Base-by-base conservation (phyloP, 768 basidiomycete genomes). In the Trametes cinnabarina region DNA sequence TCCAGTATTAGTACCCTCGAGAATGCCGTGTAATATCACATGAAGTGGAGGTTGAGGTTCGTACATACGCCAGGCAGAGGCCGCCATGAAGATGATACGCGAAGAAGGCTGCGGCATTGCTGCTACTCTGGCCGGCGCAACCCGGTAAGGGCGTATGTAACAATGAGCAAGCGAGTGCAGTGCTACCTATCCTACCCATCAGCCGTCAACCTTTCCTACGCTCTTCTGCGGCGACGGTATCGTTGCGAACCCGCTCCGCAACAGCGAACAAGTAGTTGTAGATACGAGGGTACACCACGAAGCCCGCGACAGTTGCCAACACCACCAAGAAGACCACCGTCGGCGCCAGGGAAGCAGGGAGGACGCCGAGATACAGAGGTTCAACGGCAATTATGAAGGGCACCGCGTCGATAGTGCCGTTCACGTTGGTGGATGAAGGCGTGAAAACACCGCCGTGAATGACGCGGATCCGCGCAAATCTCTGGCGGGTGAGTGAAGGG, bases 381-480 rank as follows among this genome's bases (percentile, higher is more conserved):
- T 90, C 88, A 42, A 89, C 66, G 19, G 75, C 69, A 15, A 88
- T 62, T 54, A 77, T 68, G 61, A 88, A 76, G 3, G 85, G 76
- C 5, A 88, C 77, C 0, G 67, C 73, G 14, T 65, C 49, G 11
- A 42, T 15, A 1, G 37, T 26, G 9, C 49, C 37, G 11, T 47
- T 15, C 17, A 5, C 12, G n/a, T 34, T 44, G 1, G 15, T n/a
- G 6, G 48, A 25, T 51, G 57, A 15, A 22, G 82, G 83, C 2
- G 76, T 76, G 57, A 74, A 75, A 26, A 88, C 74, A 30, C 85
- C 84, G 3, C 77, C 75, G 68, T 82, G 72, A 1, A 82, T 74
- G 30, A 79, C 69, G 25, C 81, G 81, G 37, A 89, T 75, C 14
- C 83, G 82, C 8, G 85, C 88, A 61, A 82, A 86, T 63, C 77